Evolutionary conservation across 2,329 filamentous ascomycete genomes (phyloP), one percentile per base, ranked within the genome.

Genomic region (Pseudogymnoascus sp.): DNA sequence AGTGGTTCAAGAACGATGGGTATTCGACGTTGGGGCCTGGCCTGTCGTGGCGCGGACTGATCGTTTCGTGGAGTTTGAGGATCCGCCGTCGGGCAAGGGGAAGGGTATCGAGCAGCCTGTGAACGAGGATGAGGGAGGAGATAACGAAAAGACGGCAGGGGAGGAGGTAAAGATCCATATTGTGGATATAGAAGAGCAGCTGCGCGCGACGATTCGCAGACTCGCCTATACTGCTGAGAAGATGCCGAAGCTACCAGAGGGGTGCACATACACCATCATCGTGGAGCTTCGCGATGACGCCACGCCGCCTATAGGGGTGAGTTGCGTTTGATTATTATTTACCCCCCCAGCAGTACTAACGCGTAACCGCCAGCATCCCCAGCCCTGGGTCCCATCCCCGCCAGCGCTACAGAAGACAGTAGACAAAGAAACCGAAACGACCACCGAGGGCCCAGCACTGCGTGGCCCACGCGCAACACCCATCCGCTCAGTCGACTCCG

Each of bases 231-330:
- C 82, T 2, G 83, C 79, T 7, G 79, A 84, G 63, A 79, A 76
- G 61, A 77, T 90, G 64, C 75, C 73, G 0, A 73, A 79, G 0
- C 71, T 92, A 21, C 87, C 88, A 0, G 74, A 78, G 1, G 81
- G 81, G 1, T 91, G 88, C 71, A 88, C 87, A 0, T 93, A 89
- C 72, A 90, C 88, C 0, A 73, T 93, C n/a, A 87, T 86, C 0
- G 81, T 93, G 40, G 89, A 93, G 73, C 71, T 92, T 65, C 83
- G 82, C 39, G 82, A 87, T 21, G 74, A 80, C 9, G 78, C 60
- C 1, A 36, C 60, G 13, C 67, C 82, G 8, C 85, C 84, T 0
- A 83, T 86, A 64, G 79, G 79, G 60, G 83, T 85, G 72, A 69
- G 81, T 75, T 17, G 44, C 35, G 4, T 21, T 21, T 24, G 35